Conservation (phyloP, 805 yeast species). For the Priceomyces castillae region DNA sequence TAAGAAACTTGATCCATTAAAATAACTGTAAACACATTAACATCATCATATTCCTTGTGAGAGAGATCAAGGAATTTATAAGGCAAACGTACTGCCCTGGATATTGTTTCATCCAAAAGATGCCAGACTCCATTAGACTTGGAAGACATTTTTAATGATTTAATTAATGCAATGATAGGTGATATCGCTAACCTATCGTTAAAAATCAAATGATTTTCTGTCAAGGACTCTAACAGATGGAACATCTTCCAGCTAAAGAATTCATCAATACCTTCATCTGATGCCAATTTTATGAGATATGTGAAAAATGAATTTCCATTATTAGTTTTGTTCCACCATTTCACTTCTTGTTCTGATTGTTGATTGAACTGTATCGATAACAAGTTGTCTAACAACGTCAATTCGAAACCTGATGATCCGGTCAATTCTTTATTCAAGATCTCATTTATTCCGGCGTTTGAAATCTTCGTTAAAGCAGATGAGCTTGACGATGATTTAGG, state of each 20-base stretch:
- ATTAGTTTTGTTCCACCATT: conserved; percentile 71
- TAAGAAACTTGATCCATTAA: conserved; percentile 68
- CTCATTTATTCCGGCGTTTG: conserved; percentile 16
- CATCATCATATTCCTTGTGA: conserved; percentile 25
- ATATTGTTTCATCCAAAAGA: conserved; percentile 70
- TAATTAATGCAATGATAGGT: conserved; percentile 55
- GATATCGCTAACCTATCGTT: conserved; percentile 47
- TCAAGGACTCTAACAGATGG: conserved; percentile 47
- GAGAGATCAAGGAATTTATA: conserved; percentile 74
- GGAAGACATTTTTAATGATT: conserved; percentile 36
- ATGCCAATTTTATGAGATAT: conserved; percentile 50
- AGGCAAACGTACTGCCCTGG: conserved; percentile 71
- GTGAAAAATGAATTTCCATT: conserved; percentile 62
- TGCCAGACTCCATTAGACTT: conserved; percentile 47
- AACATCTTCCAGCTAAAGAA: conserved; percentile 41
- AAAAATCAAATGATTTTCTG: conserved; percentile 54
- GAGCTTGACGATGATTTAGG: conserved; percentile 22
- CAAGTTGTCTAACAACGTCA: conserved; percentile 56
- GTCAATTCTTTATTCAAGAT: conserved; percentile 14
- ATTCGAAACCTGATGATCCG: conserved; percentile 46
- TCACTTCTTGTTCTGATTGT: conserved; percentile 40
- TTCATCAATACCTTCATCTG: conserved; percentile 19
- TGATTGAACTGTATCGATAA: conserved; percentile 57
- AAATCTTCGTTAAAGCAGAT: conserved; percentile 16
- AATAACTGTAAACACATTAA: conserved; percentile 33